phyloP scores from a whole-genome alignment of 2,329 filamentous ascomycete species.

The Cytospora schulzeri region DNA sequence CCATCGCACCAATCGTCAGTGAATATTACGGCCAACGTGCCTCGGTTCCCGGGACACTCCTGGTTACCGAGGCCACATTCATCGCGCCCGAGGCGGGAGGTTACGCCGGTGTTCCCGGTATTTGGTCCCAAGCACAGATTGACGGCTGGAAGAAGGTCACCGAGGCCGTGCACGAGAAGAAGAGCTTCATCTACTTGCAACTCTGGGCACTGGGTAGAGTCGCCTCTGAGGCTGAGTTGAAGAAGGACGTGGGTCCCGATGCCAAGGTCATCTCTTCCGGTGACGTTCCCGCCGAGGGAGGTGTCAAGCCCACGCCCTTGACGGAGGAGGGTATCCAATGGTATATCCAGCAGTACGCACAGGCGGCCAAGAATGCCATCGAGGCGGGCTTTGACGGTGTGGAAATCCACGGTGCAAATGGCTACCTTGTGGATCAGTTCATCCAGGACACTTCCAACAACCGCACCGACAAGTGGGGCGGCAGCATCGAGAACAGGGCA shows the following conservation, averaged over 20 bases:
- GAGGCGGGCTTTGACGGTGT: slow-evolving; percentile 53
- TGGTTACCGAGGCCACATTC: slow-evolving; percentile 52
- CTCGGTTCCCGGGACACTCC: slow-evolving; percentile 42
- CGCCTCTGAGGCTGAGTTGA: slow-evolving; percentile 40
- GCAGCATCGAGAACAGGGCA: slow-evolving; percentile 56
- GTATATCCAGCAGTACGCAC: slow-evolving; percentile 36
- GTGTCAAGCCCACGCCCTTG: slow-evolving; percentile 40
- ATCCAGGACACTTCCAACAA: slow-evolving; percentile 55
- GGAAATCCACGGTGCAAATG: slow-evolving; percentile 45
- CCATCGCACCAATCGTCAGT: slow-evolving; percentile 36
- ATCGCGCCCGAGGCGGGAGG: slow-evolving; percentile 40
- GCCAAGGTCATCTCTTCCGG: slow-evolving; percentile 41
- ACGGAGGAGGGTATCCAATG: slow-evolving; percentile 46
- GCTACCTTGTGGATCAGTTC: slow-evolving; percentile 56
- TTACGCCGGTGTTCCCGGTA: slow-evolving; percentile 55
- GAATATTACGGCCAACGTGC: slow-evolving; percentile 49
- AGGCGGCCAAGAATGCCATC: slow-evolving; percentile 47
- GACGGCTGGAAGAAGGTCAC: slow-evolving; percentile 61
- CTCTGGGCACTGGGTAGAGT: slow-evolving; percentile 51
- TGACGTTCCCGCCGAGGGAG: slow-evolving; percentile 48
- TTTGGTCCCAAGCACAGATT: slow-evolving; percentile 57
- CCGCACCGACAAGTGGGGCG: slow-evolving; percentile 57
- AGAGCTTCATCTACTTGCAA: slow-evolving; percentile 63
- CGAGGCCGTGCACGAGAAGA: slow-evolving; percentile 63
- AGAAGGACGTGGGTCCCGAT: slow-evolving; percentile 31